Evolutionary conservation across 2,329 filamentous ascomycete genomes (phyloP).

Genomic region (Cladosporium sp.): DNA sequence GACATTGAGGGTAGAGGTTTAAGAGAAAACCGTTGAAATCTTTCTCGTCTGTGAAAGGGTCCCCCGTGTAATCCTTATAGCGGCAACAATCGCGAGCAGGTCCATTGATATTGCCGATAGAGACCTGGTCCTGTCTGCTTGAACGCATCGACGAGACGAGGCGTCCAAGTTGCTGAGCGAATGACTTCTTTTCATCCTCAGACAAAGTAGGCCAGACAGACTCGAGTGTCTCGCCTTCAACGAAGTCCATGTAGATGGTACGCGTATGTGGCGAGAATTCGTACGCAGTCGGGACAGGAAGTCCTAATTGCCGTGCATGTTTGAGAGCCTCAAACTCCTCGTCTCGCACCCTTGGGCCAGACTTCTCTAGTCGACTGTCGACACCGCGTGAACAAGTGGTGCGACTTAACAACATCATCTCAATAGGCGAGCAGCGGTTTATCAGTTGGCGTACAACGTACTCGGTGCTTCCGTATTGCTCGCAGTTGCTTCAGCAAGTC

Average conservation of each 20-base stretch:
- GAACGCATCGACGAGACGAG: constrained; percentile 14
- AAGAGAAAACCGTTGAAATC: constrained; percentile 16
- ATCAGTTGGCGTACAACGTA: too few relatives aligned
- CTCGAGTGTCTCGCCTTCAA: constrained; percentile 15
- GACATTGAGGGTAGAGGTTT: constrained; percentile 3
- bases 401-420: too few relatives aligned
- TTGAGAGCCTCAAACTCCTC: constrained; percentile 1
- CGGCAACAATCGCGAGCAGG: constrained; percentile 14
- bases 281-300: background rate
- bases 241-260: constrained; percentile 14
- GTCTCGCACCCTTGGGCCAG: background rate
- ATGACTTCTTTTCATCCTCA: constrained; percentile 4
- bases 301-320: background rate
- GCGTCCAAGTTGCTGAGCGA: constrained; percentile 12
- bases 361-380: background rate
- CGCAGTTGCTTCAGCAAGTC: too few relatives aligned
- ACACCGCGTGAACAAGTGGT: background rate
- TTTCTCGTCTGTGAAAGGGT: constrained; percentile 7
- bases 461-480: too few relatives aligned
- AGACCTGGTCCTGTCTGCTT: constrained; percentile 12
- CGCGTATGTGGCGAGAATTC: background rate
- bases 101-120: constrained; percentile 14
- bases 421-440: too few relatives aligned
- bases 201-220: constrained; percentile 13
- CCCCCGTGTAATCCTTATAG: background rate